These are phyloP conservation scores for Amanita exitialis DNA, from an alignment of 768 basidiomycete genomes.

Conservation along the genomic window DNA sequence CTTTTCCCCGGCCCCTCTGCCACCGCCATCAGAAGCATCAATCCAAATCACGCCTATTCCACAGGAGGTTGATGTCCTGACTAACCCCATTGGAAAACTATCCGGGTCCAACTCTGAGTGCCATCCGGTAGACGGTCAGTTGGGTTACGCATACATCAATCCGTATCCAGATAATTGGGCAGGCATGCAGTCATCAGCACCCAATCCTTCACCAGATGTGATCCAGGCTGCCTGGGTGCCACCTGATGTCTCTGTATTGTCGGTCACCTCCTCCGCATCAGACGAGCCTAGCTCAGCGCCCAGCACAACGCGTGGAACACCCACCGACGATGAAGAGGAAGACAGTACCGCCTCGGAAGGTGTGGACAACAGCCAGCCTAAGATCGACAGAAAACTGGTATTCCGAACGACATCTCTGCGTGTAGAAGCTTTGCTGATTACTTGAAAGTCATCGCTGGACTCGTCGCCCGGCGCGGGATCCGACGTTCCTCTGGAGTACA, in stretches of 20 bases:
- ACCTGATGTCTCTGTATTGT: conserved; percentile 12
- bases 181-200: background rate
- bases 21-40: conserved; percentile 3
- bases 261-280: conserved; percentile 19
- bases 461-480: conserved; percentile 18
- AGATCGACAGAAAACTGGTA: conserved; percentile 8
- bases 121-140: conserved; percentile 29
- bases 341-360: conserved; percentile 33
- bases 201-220: background rate
- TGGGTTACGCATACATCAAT: conserved; percentile 25
- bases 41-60: background rate
- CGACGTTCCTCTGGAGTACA: conserved; percentile 76
- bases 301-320: conserved; percentile 28
- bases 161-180: conserved; percentile 17
- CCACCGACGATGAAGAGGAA: conserved; percentile 41
- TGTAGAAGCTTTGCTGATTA: background rate
- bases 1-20: conserved; percentile 10
- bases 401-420: background rate
- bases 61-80: conserved; percentile 13
- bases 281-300: conserved; percentile 18
- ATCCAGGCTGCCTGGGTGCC: background rate
- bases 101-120: conserved; percentile 49
- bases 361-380: conserved; percentile 20
- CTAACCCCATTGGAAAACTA: conserved; percentile 39
- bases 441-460: conserved; percentile 14